Evolutionary conservation across 441 rosid species (phyloP), one percentile per base, ranked within the genome.

Genomic region (Bruguiera hainesii): DNA sequence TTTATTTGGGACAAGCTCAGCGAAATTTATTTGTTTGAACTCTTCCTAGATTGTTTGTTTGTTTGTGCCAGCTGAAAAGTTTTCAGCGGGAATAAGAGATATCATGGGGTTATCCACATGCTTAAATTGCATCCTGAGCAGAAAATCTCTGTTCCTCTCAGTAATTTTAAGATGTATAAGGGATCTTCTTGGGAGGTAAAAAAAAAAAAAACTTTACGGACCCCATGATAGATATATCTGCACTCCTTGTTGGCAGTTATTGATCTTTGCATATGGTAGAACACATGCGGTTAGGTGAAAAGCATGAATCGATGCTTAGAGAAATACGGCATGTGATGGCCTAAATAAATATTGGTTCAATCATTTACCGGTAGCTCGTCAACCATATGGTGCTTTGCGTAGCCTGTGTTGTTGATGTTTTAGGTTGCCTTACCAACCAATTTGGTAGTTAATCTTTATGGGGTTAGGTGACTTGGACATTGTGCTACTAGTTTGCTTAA

Each of bases 231-330:
- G 21, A 42, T 53, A 28, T 23, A 19, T 30, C 57, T 48, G 19
- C 49, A 19, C 30, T 25, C 28, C 3, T 23, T 30, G 46, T 23
- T 15, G 61, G 63, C 23, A 30, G 33, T 20, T 66, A 15, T 7
- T 10, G 56, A 19, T 35, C 59, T 60, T 59, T 10, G 59, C 48
- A 49, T 46, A 35, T 23, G 51, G 64, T 23, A 23, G 13, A 23
- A 23, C 29, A 30, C 26, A 66, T 37, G 30, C 23, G 59, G 67
- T 35, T 18, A 59, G 70, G 35, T 71, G 23, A 60, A 70, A 55
- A 23, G 63, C 46, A 25, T 46, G 18, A 7, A 37, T 42, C 39
- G 6, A 67, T 15, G 8, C n/a, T 9, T 67, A 0, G 16, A 6
- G 20, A 48, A 58, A 58, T 10, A 11, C 10, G 9, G 39, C 52